phyloP scores from a whole-genome alignment of 2,329 filamentous ascomycete genomes.

The Cucurbitaria berberidis region DNA sequence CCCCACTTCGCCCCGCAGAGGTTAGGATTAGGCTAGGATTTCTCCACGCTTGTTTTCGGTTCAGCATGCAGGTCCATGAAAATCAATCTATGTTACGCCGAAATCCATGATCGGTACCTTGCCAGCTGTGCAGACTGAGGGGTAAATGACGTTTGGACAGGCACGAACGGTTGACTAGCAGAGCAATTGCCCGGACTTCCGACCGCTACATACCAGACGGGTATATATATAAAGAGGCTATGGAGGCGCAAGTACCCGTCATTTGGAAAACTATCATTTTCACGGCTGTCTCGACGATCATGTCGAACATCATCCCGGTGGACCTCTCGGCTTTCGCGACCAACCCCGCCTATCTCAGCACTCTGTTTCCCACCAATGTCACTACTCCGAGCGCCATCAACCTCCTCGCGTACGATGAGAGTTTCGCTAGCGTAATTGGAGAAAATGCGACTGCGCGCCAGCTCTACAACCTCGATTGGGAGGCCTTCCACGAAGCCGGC shows the following conservation, averaged over 20 bases:
- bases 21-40: not conserved
- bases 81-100: not conserved
- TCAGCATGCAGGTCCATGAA: not conserved
- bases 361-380: slow-evolving; percentile 35
- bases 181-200: not conserved
- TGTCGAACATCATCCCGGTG: slow-evolving; percentile 40
- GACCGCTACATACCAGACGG: no score
- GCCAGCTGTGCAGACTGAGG: not conserved
- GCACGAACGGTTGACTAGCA: not conserved
- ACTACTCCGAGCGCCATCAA: slow-evolving; percentile 43
- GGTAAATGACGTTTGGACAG: not conserved
- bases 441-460: slow-evolving; percentile 40
- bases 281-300: slow-evolving; percentile 11
- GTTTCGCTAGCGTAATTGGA: slow-evolving; percentile 44
- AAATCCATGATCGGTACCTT: not conserved
- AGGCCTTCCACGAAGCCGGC: slow-evolving; percentile 51
- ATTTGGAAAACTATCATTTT: not conserved
- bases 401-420: slow-evolving; percentile 47
- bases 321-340: slow-evolving; percentile 42
- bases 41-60: not conserved
- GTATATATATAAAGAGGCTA: not conserved
- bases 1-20: not conserved
- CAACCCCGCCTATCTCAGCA: slow-evolving; percentile 38
- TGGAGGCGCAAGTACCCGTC: not conserved
- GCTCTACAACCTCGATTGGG: slow-evolving; percentile 36